Evolutionary conservation across 2,329 filamentous ascomycete species (phyloP), one percentile per base, ranked within the genome.

Genomic region (Neonectria punicea): DNA sequence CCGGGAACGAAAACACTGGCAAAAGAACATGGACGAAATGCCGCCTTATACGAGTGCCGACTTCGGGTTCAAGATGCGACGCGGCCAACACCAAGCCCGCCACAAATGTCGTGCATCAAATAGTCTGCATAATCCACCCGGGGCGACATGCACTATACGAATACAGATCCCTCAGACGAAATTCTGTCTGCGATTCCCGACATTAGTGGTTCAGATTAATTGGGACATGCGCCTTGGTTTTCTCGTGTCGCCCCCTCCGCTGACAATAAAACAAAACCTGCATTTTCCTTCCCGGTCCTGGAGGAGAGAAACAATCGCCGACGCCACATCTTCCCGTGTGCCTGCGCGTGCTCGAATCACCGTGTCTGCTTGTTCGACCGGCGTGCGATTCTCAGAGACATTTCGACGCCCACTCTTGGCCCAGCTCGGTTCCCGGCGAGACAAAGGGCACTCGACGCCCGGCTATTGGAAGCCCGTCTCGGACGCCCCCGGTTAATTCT

Each of bases 401-500:
- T 44, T 46, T 63, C 55, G 50, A 18, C 58, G 53, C 57, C 16
- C 49, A 6, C 25, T 4, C 30, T 34, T 43, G 8, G 8, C 39
- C 30, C 28, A 51, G 44, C 22, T 58, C 46, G 32, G 44, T 30
- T 58, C 44, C 30, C 10, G 30, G 22, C 53, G 55, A 63, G 55
- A 63, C 61, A 54, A 43, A 25, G 25, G 34, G 16, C 11, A 4
- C 25, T 25, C 25, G 25, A 66, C 56, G 57, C n/a, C 68, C 57
- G 62, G 53, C 53, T 57, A 65, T 62, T 60, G 34, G 55, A 30
- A 36, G 36, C 25, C 32, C 25, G 32, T 49, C 49, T 25, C 20
- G 39, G 53, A 22, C 53, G 50, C 32, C 53, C 50, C 71, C 70
- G 65, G 55, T 67, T 65, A 67, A 60, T 69, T 73, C 68, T 70